Evolutionary conservation across 306 rosid genomes (phyloP).

Genomic region (Cicer bijugum): DNA sequence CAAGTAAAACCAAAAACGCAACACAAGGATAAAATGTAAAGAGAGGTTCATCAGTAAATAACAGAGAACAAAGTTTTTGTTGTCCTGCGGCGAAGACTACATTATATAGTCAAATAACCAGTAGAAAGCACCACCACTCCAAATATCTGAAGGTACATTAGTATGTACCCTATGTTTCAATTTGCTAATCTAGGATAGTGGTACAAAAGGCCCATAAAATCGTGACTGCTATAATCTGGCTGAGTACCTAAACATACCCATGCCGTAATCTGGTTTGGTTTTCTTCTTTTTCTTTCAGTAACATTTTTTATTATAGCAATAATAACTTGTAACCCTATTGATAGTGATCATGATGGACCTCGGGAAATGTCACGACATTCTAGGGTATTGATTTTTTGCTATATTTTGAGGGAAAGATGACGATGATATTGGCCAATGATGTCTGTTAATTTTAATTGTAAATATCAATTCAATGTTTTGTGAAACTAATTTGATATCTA

Average conservation of each 20-base stretch:
- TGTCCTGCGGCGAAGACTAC: no score
- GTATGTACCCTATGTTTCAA: no score
- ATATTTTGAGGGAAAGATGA: constrained; percentile 6
- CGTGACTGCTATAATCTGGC: neutral
- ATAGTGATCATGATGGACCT: neutral
- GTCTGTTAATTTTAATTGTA: constrained; percentile 25
- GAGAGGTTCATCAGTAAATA: no score
- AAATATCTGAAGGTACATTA: no score
- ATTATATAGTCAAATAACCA: no score
- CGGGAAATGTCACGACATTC: neutral
- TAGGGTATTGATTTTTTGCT: constrained; percentile 18
- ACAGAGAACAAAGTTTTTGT: no score
- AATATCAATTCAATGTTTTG: constrained; percentile 23
- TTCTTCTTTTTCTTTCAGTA: constrained; percentile 11
- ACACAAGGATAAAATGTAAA: no score
- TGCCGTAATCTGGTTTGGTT: constrained; percentile 16
- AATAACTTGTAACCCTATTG: neutral
- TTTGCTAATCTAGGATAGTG: no score
- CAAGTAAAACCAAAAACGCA: neutral
- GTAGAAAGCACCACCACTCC: no score
- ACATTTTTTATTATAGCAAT: neutral
- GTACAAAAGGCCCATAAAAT: no score
- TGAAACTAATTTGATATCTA: constrained; percentile 12
- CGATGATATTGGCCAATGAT: constrained; percentile 18
- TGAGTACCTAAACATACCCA: constrained; percentile 1